Evolutionary conservation across 805 yeast species (phyloP).

Genomic region (Candida quercuum): DNA sequence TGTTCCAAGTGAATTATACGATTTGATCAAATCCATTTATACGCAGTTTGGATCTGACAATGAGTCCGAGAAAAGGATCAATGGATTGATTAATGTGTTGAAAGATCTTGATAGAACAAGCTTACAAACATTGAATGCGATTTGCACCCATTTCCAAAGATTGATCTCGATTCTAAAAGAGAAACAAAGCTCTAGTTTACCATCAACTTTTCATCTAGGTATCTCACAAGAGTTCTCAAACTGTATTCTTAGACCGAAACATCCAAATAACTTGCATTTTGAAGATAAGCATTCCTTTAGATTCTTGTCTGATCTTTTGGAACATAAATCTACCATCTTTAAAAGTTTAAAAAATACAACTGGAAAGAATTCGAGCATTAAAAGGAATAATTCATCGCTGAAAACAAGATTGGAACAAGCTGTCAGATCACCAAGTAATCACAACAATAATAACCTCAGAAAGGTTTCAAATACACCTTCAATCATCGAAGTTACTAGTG

Average conservation of each 20-base stretch:
- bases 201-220: constrained; percentile 33
- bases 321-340: constrained; percentile 57
- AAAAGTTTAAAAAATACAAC: constrained; percentile 45
- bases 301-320: constrained; percentile 58
- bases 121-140: constrained; percentile 73
- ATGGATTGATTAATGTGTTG: constrained; percentile 61
- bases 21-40: constrained; percentile 64
- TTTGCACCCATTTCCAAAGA: constrained; percentile 70
- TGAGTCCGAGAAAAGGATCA: constrained; percentile 35
- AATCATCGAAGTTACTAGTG: constrained; percentile 1
- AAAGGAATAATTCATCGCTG: constrained; percentile 19
- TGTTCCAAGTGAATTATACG: constrained; percentile 59
- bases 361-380: constrained; percentile 7
- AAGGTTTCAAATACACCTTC: constrained; percentile 4
- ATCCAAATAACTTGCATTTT: constrained; percentile 39
- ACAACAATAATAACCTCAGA: constrained; percentile 1
- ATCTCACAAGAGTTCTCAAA: constrained; percentile 64
- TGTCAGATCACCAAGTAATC: constrained; percentile 12
- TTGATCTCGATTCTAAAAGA: constrained; percentile 48
- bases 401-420: constrained; percentile 22
- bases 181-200: constrained; percentile 32
- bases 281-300: constrained; percentile 54
- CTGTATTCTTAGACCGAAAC: constrained; percentile 51
- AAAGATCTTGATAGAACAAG: constrained; percentile 64
- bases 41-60: constrained; percentile 36